Percentiles rank a stretch among this genome's conserved stretches.
phyloP scores from a whole-genome alignment of 192 early-diverging fungal species.

The Coemansia sp. region DNA sequence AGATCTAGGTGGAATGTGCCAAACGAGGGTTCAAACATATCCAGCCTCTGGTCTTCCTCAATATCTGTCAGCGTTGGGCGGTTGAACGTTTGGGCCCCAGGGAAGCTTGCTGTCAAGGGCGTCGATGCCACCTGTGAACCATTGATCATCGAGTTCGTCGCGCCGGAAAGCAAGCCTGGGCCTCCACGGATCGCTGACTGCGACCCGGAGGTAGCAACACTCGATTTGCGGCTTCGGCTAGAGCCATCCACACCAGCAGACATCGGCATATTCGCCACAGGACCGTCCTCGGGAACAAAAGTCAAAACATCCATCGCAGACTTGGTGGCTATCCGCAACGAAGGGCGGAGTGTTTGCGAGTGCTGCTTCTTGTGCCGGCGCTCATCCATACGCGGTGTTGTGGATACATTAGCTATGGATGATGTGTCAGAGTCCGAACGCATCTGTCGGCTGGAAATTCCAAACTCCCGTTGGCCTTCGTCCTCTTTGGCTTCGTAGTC shows the following conservation, averaged over 20 bases:
- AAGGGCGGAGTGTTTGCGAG: conserved; percentile 26
- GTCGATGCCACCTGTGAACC: background rate
- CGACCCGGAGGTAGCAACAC: conserved; percentile 34
- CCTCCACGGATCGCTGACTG: conserved; percentile 15
- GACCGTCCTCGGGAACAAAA: conserved; percentile 34
- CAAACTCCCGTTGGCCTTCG: background rate
- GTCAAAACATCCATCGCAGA: conserved; percentile 31
- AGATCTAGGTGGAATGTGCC: conserved; percentile 49
- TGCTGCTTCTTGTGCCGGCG: conserved; percentile 25
- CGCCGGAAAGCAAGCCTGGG: conserved; percentile 10
- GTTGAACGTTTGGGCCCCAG: conserved; percentile 18
- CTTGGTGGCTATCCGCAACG: conserved; percentile 42
- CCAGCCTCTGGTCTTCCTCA: conserved; percentile 52
- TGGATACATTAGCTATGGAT: conserved; percentile 8
- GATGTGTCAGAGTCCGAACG: conserved; percentile 27
- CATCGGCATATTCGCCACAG: conserved; percentile 17
- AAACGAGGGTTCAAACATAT: conserved; percentile 55
- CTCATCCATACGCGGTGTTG: conserved; percentile 28
- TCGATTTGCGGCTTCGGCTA: conserved; percentile 46
- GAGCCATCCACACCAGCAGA: conserved; percentile 27
- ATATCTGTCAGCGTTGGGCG: conserved; percentile 47
- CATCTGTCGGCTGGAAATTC: conserved; percentile 3
- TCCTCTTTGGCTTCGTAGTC: conserved; percentile 4
- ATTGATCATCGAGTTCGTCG: background rate
- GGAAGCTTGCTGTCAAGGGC: background rate